Percentiles rank a stretch among this genome's conserved stretches.
These are phyloP conservation scores for Diaporthe sp. DNA, from an alignment of 2,329 filamentous ascomycete genomes.

Conservation along the genomic window DNA sequence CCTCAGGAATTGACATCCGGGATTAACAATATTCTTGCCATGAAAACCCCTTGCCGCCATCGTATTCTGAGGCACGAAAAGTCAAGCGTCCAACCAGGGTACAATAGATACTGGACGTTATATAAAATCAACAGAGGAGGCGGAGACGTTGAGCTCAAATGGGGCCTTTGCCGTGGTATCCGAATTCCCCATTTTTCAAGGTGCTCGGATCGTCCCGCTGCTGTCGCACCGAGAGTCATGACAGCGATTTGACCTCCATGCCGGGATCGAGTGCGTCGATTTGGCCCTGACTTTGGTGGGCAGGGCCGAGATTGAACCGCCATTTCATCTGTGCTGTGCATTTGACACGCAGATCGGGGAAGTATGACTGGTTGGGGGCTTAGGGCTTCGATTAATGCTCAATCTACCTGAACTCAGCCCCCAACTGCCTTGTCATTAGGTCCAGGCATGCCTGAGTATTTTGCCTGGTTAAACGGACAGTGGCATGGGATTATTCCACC, in stretches of 20 bases:
- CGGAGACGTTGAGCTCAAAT: neutral
- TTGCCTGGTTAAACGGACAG: no score
- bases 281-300: neutral
- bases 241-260: neutral
- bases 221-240: constrained; percentile 12
- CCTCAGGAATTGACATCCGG: neutral
- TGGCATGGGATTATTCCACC: no score
- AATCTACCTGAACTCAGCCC: neutral
- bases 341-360: neutral
- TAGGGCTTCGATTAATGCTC: neutral
- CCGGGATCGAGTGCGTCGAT: neutral
- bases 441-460: neutral
- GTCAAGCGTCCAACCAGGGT: no score
- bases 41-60: neutral
- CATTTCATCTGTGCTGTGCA: neutral
- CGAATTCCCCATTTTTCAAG: neutral
- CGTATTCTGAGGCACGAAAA: no score
- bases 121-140: neutral
- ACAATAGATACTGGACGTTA: no score
- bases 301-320: neutral
- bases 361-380: neutral
- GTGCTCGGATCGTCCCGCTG: neutral
- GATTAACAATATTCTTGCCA: neutral
- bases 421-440: neutral
- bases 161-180: neutral